Evolutionary conservation across 345 rosid genomes (phyloP).

Genomic region (Microthlaspi erraticum): DNA sequence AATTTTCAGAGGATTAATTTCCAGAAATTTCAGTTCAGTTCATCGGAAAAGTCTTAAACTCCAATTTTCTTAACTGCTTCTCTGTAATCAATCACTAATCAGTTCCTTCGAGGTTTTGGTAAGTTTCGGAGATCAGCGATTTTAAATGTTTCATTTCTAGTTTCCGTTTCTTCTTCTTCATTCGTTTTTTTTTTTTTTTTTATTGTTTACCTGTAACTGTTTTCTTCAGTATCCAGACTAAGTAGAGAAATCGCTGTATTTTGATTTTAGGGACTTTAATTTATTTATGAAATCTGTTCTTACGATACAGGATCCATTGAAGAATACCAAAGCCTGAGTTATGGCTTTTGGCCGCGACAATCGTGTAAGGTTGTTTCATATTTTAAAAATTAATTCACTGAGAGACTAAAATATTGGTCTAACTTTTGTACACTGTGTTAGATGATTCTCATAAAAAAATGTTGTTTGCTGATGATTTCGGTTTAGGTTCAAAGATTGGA

Average conservation of each 20-base stretch:
- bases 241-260: neutral
- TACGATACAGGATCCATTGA: conserved; percentile 19
- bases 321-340: neutral
- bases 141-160: neutral
- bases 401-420: too few species aligned
- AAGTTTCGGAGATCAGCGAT: conserved; percentile 15
- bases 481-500: conserved; percentile 55
- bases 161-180: conserved; percentile 25
- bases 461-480: conserved; percentile 1
- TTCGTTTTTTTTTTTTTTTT: neutral
- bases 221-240: neutral
- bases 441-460: too few species aligned
- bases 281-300: neutral
- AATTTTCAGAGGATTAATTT: neutral
- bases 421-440: too few species aligned
- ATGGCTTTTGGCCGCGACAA: conserved; percentile 39
- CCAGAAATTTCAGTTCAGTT: neutral
- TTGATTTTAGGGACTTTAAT: neutral
- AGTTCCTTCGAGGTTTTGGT: conserved; percentile 20
- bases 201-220: neutral
- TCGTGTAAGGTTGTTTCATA: conserved; percentile 43
- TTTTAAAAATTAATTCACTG: too few species aligned
- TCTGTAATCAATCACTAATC: neutral
- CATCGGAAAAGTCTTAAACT: neutral
- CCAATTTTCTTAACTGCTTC: conserved; percentile 7